Evolutionary conservation across 805 yeast species (phyloP).

Genomic region (Middelhovenomyces tepae): DNA sequence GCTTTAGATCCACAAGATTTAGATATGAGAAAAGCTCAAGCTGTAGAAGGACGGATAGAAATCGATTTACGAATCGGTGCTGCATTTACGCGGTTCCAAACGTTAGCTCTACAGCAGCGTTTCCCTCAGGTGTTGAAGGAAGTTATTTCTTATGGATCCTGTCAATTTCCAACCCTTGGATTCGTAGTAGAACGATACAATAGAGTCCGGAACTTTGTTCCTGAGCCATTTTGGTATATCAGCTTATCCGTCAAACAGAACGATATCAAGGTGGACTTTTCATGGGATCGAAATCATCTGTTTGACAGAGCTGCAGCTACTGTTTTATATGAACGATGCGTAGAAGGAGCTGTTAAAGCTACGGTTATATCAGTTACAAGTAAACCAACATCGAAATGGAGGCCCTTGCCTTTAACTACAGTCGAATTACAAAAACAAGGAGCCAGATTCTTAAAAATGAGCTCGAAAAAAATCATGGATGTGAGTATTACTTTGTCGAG

Average conservation of each 20-base stretch:
- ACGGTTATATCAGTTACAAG: slow-evolving; percentile 41
- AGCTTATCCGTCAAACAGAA: slow-evolving; percentile 35
- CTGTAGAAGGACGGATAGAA: slow-evolving; percentile 80
- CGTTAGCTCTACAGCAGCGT: slow-evolving; percentile 33
- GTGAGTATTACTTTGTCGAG: too few species aligned
- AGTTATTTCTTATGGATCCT: slow-evolving; percentile 74
- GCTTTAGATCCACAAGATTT: slow-evolving; percentile 58
- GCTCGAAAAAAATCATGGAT: slow-evolving; percentile 70
- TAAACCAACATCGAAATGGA: slow-evolving; percentile 63
- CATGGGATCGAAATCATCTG: slow-evolving; percentile 66
- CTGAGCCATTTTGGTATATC: slow-evolving; percentile 78
- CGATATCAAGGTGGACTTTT: slow-evolving; percentile 31
- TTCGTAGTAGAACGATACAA: slow-evolving; percentile 89
- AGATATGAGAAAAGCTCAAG: slow-evolving; percentile 64
- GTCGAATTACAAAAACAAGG: slow-evolving; percentile 89
- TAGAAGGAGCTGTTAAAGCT: slow-evolving; percentile 41
- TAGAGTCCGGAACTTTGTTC: slow-evolving; percentile 58
- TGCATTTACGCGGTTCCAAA: slow-evolving; percentile 75
- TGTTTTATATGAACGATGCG: slow-evolving; percentile 59
- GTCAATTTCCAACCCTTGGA: slow-evolving; percentile 96
- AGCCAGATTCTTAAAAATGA: slow-evolving; percentile 59
- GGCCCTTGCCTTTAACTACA: slow-evolving; percentile 89
- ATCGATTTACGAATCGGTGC: slow-evolving; percentile 84
- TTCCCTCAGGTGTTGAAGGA: slow-evolving; percentile 25
- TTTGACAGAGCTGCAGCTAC: slow-evolving; percentile 65